A percentile compares a stretch with the other conserved stretches of the same genome.
phyloP scores from a whole-genome alignment of 2,329 filamentous ascomycete genomes.

The Colletotrichum melonis region DNA sequence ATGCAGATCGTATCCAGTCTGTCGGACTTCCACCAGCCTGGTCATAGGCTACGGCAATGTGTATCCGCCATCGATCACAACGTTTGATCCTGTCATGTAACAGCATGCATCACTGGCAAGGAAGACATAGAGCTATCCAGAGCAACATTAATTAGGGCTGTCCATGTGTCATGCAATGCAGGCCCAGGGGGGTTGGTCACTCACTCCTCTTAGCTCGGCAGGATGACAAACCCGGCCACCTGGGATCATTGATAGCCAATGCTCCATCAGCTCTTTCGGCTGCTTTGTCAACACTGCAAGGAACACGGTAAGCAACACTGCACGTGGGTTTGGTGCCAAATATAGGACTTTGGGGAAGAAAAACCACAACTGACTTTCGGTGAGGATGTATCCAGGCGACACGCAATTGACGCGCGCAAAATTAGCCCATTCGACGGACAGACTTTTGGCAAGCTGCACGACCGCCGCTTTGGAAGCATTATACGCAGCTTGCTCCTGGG shows the following conservation, averaged over 20 bases:
- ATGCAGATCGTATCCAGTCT: neutral
- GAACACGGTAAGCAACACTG: neutral
- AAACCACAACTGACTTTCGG: neutral
- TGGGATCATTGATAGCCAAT: neutral
- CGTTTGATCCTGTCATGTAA: neutral
- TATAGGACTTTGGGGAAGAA: neutral
- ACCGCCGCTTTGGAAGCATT: neutral
- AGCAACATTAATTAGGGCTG: neutral
- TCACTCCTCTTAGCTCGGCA: neutral
- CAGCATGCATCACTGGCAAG: neutral
- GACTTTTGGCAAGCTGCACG: neutral
- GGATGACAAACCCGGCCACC: conserved; percentile 6
- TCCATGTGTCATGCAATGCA: neutral
- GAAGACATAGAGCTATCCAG: neutral
- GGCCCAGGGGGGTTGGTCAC: neutral
- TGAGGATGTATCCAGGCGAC: neutral
- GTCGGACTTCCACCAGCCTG: neutral
- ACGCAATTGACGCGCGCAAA: neutral
- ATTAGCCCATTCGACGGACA: neutral
- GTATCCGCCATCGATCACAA: neutral
- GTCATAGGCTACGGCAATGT: neutral
- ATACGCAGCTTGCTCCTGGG: neutral
- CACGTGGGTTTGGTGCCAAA: neutral
- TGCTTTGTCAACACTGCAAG: neutral
- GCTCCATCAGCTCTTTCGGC: neutral